Evolutionary conservation across 1,284 basidiomycete species (phyloP).

Genomic region (Cystobasidiaceae sp.): DNA sequence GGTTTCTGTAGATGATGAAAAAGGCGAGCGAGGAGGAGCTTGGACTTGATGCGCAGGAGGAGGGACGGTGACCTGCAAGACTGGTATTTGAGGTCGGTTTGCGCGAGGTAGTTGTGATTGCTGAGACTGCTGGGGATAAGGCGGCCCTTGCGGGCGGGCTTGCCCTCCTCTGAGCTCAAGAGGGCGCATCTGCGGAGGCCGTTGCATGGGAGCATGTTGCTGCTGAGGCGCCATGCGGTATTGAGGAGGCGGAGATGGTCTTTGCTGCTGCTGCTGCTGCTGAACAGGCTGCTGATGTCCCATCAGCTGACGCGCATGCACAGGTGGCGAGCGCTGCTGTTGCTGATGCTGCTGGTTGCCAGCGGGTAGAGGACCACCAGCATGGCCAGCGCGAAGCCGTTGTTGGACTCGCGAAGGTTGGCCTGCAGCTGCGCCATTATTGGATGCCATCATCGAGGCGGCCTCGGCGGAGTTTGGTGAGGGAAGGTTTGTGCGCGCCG

Average conservation of each 20-base stretch:
- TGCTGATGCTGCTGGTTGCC: constrained; percentile 9
- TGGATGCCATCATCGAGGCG: too few relatives aligned
- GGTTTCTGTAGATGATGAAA: constrained; percentile 21
- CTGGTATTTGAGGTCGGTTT: constrained; percentile 1
- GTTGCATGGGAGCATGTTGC: neutral
- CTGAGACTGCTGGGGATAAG: neutral
- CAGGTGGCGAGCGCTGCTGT: neutral
- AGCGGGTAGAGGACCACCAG: too few relatives aligned
- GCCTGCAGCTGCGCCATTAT: too few relatives aligned
- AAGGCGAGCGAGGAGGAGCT: neutral
- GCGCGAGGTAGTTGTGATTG: neutral
- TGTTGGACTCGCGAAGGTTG: too few relatives aligned
- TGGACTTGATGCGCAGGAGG: neutral
- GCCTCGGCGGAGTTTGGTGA: too few relatives aligned
- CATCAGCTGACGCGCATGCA: neutral
- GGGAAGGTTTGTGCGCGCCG: too few relatives aligned
- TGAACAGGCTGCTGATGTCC: neutral
- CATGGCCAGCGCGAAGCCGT: too few relatives aligned
- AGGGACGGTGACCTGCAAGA: constrained; percentile 21
- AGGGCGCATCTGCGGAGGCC: neutral
- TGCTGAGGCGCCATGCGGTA: neutral
- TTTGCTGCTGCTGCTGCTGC: constrained; percentile 13
- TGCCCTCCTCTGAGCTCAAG: neutral
- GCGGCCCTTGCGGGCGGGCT: neutral
- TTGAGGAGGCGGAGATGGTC: neutral